Evolutionary conservation across 768 basidiomycete species (phyloP), one percentile per base, ranked within the genome.

Genomic region (Russula sp.): DNA sequence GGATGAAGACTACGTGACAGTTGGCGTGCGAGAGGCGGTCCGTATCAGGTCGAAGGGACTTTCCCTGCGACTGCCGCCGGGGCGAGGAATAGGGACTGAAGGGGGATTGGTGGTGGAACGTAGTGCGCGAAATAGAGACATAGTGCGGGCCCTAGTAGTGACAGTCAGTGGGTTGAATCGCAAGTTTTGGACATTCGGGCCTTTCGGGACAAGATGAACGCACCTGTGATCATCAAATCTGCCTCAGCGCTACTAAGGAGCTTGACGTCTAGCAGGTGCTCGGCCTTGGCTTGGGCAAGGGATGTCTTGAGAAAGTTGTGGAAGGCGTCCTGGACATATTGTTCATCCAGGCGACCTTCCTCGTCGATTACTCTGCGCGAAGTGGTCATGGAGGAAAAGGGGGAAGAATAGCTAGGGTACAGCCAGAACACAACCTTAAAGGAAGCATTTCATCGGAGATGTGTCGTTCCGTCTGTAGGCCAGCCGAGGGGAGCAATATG

Each of bases 221-320:
- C 56, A 85, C 92, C 91, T 72, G 89, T 86, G 63, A 94, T 88
- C 90, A 93, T 93, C 34, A 94, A 75, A 78, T 94, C 91, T 0
- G 80, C 83, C 75, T 92, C 89, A 13, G 90, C 92, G 51, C 85
- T 87, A 40, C 86, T 87, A 6, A 94, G 77, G 1, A 90, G 73
- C 48, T 90, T 86, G 8, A 83, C 82, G 71, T 90, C 88, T 38
- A 94, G 77, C 2, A 94, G 78, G 3, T 78, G 76, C 73, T 94
- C 92, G 0, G 80, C 82, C 71, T 90, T 92, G 0, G 92, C 92
- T 60, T 81, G 78, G 0, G 88, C 81, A 13, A 94, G 76, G 0
- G 90, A 90, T 1, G 87, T 88, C 70, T 87, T 88, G 70, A 93
- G 83, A 69, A 89, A 94, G 71, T 82, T 83, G 75, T 93, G 91